phyloP scores from a whole-genome alignment of 2,329 filamentous ascomycete genomes.

The Tolypocladium cylindrosporum region DNA sequence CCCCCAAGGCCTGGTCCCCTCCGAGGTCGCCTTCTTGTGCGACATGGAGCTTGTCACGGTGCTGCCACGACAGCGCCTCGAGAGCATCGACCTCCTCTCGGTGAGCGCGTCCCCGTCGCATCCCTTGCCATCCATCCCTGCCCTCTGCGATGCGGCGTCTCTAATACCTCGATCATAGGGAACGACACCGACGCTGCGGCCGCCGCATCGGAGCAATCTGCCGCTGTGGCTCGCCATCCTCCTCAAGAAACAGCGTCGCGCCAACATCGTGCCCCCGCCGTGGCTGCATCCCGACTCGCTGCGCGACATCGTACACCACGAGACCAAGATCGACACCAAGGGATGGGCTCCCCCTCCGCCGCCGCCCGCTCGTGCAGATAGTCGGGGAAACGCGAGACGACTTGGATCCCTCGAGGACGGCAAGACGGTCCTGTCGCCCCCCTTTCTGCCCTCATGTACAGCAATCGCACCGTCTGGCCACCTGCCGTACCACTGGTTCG shows the following conservation, averaged over 20 bases:
- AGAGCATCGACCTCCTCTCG: conserved; percentile 72
- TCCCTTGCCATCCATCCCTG: not conserved
- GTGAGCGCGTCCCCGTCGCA: conserved; percentile 44
- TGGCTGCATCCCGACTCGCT: conserved; percentile 79
- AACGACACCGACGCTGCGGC: conserved; percentile 62
- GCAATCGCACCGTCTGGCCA: conserved; percentile 56
- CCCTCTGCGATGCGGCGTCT: not conserved
- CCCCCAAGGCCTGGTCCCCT: conserved; percentile 56
- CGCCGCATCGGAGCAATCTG: conserved; percentile 68
- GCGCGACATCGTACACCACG: conserved; percentile 65
- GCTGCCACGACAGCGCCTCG: conserved; percentile 81
- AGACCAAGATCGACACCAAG: conserved; percentile 60
- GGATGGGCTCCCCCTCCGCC: conserved; percentile 72
- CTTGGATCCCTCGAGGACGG: conserved; percentile 14
- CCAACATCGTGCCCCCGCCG: conserved; percentile 82
- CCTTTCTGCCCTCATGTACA: conserved; percentile 70
- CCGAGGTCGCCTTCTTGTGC: conserved; percentile 87
- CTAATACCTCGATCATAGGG: conserved; percentile 44
- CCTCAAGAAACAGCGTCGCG: conserved; percentile 86
- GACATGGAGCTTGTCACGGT: conserved; percentile 97
- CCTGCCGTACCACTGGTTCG: conserved; percentile 92
- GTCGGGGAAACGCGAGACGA: conserved; percentile 30
- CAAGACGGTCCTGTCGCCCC: conserved; percentile 46
- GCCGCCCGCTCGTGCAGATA: conserved; percentile 43
- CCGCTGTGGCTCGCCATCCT: conserved; percentile 93